Evolutionary conservation across 768 basidiomycete genomes (phyloP).

Genomic region (Rhizopogon rudus): DNA sequence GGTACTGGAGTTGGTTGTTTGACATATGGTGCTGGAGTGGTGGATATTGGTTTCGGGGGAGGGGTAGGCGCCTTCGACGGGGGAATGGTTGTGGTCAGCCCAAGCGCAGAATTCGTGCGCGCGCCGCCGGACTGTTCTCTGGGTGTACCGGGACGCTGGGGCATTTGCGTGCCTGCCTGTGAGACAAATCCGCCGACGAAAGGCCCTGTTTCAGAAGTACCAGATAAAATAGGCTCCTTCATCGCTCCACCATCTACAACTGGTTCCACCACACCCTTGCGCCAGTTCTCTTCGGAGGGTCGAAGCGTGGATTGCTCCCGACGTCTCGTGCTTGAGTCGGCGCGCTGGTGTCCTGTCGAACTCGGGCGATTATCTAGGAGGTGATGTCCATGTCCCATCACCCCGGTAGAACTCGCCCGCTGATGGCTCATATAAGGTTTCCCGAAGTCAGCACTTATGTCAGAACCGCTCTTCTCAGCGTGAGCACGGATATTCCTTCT

Average conservation of each 20-base stretch:
- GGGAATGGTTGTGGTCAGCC: too few species aligned
- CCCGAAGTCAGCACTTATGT: constrained; percentile 11
- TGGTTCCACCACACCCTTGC: background rate
- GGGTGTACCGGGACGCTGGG: background rate
- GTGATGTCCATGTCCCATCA: background rate
- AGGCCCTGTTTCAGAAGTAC: background rate
- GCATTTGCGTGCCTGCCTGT: background rate
- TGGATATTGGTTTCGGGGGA: background rate
- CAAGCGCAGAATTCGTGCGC: background rate
- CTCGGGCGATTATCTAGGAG: background rate
- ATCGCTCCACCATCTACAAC: too few species aligned
- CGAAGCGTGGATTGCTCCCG: background rate
- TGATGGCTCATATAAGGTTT: constrained; percentile 1
- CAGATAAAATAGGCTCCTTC: background rate
- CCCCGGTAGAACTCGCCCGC: background rate
- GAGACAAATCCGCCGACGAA: background rate
- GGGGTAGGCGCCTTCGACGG: background rate
- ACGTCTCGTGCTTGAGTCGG: background rate
- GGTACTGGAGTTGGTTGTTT: background rate
- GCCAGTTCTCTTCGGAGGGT: constrained; percentile 4
- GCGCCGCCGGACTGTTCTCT: background rate
- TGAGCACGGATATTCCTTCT: constrained; percentile 1
- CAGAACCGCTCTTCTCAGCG: constrained; percentile 14
- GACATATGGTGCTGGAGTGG: background rate
- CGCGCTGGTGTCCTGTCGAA: background rate